Evolutionary conservation across 176 grass and related monocot genomes (phyloP).

Genomic region (Pontederia crassipes): DNA sequence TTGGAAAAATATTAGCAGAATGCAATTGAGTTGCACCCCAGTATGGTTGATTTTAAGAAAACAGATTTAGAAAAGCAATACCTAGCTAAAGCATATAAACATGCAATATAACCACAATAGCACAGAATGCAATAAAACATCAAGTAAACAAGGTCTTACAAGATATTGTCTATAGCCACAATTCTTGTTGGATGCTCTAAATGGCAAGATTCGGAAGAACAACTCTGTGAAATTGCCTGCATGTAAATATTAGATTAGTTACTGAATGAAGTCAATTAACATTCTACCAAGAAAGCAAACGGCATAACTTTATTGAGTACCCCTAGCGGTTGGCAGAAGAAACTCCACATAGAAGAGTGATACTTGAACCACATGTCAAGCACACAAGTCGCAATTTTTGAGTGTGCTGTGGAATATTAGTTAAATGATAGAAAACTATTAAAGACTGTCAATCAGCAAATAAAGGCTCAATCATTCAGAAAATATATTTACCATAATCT

Average conservation of each 20-base stretch:
- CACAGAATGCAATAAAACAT: background rate
- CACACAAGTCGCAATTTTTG: constrained; percentile 42
- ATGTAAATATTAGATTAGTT: constrained; percentile 19
- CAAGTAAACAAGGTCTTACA: constrained; percentile 37
- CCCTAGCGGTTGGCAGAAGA: constrained; percentile 50
- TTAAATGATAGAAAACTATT: no score
- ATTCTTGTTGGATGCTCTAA: constrained; percentile 54
- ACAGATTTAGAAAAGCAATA: no score
- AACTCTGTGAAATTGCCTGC: constrained; percentile 23
- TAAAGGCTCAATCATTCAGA: background rate
- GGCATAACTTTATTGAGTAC: constrained; percentile 15
- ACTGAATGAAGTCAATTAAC: constrained; percentile 12
- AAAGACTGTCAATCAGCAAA: no score
- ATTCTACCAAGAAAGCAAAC: background rate
- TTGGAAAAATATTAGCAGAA: no score
- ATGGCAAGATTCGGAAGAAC: constrained; percentile 46
- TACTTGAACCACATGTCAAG: constrained; percentile 92
- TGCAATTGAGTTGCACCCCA: no score
- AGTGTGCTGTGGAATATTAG: constrained; percentile 27
- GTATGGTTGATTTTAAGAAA: no score
- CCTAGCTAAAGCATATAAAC: background rate
- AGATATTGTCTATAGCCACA: constrained; percentile 48
- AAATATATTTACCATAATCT: constrained; percentile 48
- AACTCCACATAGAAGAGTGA: constrained; percentile 66
- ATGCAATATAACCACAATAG: background rate